Evolutionary conservation across 2,329 filamentous ascomycete genomes (phyloP), one percentile per base, ranked within the genome.

Genomic region (Colletotrichum spaethianum): DNA sequence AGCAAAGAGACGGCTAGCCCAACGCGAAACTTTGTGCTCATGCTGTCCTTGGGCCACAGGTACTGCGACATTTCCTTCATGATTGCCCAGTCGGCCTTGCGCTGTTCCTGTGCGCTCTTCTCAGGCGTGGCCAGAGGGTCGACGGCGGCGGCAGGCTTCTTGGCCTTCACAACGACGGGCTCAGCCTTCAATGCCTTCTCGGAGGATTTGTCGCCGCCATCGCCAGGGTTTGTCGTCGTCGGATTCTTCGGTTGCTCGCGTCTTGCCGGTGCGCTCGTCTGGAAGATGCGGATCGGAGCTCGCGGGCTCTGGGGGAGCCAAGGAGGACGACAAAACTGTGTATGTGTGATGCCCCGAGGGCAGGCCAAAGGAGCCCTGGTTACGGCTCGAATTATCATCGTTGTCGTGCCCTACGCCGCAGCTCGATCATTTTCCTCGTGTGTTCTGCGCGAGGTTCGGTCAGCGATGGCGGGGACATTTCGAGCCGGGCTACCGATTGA

Each of bases 1-100:
- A 99, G 88, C 74, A 99, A 84, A 9, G 88, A 90, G 4, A 99
- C 88, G n/a, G 96, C 95, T 59, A 97, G 84, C 14, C 93, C 90
- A 42, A 99, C 96, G 74, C 96, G 92, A 74, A 95, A 84, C 80
- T 97, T 94, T 4, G 95, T 97, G 67, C 92, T 92, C 78, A 93
- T 82, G 79, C 93, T 94, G 81, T 95, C 91, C 85, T 96, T 97
- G 28, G 96, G 96, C 96, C 96, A 99, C 28, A 99, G 86, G 82
- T 99, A 99, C 74, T 92, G 92, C 72, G 93, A 92, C 96, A 99
- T 98, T 82, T 99, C 96, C 83, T 93, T 97, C 87, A 99, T 96
- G 76, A 99, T 99, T 59, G 95, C 95, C 96, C 96, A 98, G 80
- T 99, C 96, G 11, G 95, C 96, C 84, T 95, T 97, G 77, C 96